Evolutionary conservation across 768 basidiomycete species (phyloP), one percentile per base, ranked within the genome.

Genomic region (Kwoniella sp.): DNA sequence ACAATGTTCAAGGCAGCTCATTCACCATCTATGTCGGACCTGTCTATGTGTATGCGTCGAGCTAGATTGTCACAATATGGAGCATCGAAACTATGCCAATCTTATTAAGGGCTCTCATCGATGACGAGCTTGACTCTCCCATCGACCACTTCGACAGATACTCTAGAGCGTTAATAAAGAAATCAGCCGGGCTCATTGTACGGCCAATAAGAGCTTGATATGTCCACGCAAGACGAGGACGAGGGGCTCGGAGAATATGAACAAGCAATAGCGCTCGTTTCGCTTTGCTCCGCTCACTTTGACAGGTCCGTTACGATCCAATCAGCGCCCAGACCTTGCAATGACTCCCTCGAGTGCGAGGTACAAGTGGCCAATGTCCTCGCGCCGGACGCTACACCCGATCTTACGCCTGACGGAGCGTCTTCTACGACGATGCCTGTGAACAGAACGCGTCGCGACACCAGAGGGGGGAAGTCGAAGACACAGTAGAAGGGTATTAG

Each of bases 321-420:
- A 72, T 90, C 86, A 2, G 87, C 84, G 12, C 84, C 86, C 45
- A 85, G 83, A 56, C 83, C 82, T 17, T 85, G 64, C 68, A 97
- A 83, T 34, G 78, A 77, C 47, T 86, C 84, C 20, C 86, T 82
- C 26, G 85, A 74, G 55, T 66, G 65, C 0, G 53, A 56, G 37
- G 93, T 94, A 76, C 90, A 90, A 0, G 93, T 90, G 0, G 89
- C 93, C 15, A 95, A 84, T 0, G 89, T 90, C 53, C 80, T 84
- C 55, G 89, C 85, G 12, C 91, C 91, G 20, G 91, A 89, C 7
- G 89, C 87, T 53, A 85, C 85, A 23, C 92, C 92, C 17, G 90
- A 85, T 65, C 82, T 83, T 68, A 93, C 81, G 2, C 93, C 93
- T 15, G 90, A 88, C 3, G 92, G 89, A 1, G 93, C 92, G 73